phyloP scores from a whole-genome alignment of 176 grass and related monocot species.

The Phragmites australis region DNA sequence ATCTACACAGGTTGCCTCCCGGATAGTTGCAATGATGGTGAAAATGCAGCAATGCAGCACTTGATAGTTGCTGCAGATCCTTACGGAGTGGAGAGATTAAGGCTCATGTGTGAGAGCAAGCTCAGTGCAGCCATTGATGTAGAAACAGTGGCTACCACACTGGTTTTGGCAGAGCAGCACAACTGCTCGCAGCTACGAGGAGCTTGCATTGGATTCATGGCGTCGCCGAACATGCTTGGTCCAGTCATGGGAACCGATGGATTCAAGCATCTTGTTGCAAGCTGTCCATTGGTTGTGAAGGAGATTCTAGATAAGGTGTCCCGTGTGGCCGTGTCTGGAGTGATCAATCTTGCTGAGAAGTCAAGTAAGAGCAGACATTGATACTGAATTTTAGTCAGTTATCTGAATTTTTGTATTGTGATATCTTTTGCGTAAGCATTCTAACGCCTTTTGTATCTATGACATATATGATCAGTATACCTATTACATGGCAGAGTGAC shows the following conservation, averaged over 20 bases:
- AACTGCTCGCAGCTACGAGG: conserved; percentile 23
- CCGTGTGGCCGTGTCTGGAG: conserved; percentile 31
- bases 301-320: conserved; percentile 49
- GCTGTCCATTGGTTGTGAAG: conserved; percentile 46
- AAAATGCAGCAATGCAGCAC: conserved; percentile 34
- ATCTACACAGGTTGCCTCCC: conserved; percentile 48
- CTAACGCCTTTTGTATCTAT: no score
- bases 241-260: conserved; percentile 33
- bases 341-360: conserved; percentile 5
- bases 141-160: conserved; percentile 37
- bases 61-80: conserved; percentile 46
- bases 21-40: conserved; percentile 4
- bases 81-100: conserved; percentile 49
- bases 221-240: conserved; percentile 35
- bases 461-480: no score
- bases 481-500: neutral
- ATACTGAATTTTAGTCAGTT: conserved; percentile 7
- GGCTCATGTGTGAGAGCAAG: conserved; percentile 44
- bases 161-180: conserved; percentile 52
- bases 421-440: conserved; percentile 6
- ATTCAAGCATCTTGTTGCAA: conserved; percentile 45
- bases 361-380: neutral
- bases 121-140: conserved; percentile 40
- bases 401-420: neutral
- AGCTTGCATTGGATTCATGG: conserved; percentile 44